phyloP scores from a whole-genome alignment of 495 filamentous ascomycete species.

The Evernia prunastri region DNA sequence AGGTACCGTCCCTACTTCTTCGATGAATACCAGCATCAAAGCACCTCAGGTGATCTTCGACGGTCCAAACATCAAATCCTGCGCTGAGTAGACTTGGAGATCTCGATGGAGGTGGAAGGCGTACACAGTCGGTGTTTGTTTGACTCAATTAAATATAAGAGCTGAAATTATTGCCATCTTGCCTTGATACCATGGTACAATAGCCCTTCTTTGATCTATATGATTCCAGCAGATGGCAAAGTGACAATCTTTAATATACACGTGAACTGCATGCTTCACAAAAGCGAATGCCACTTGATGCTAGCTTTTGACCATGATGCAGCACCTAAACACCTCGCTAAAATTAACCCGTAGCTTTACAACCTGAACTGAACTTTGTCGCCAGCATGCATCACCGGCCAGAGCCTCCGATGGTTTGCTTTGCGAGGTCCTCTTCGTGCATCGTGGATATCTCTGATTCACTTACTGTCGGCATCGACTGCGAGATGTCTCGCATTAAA shows the following conservation, averaged over 20 bases:
- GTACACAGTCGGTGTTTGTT: not conserved
- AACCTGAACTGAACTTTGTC: not conserved
- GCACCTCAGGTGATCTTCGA: too few relatives aligned
- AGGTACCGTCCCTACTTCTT: too few relatives aligned
- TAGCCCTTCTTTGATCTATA: not conserved
- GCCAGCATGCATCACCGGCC: not conserved
- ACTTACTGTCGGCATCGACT: not conserved
- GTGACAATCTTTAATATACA: not conserved
- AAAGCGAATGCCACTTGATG: slow-evolving; percentile 4
- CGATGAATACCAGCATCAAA: too few relatives aligned
- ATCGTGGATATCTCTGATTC: not conserved
- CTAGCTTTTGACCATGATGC: not conserved
- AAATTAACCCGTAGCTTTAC: not conserved
- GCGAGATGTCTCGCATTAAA: not conserved
- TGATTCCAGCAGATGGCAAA: not conserved
- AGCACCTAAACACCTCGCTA: slow-evolving; percentile 15
- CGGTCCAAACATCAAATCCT: too few relatives aligned
- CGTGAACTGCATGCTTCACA: not conserved
- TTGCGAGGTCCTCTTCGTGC: not conserved
- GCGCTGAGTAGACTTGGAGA: too few relatives aligned
- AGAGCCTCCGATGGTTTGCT: not conserved
- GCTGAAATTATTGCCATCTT: not conserved
- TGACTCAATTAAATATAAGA: too few relatives aligned
- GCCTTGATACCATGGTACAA: not conserved
- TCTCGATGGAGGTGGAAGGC: not conserved